phyloP scores from a whole-genome alignment of 495 filamentous ascomycete genomes.

The Penicillium ochrochloron region DNA sequence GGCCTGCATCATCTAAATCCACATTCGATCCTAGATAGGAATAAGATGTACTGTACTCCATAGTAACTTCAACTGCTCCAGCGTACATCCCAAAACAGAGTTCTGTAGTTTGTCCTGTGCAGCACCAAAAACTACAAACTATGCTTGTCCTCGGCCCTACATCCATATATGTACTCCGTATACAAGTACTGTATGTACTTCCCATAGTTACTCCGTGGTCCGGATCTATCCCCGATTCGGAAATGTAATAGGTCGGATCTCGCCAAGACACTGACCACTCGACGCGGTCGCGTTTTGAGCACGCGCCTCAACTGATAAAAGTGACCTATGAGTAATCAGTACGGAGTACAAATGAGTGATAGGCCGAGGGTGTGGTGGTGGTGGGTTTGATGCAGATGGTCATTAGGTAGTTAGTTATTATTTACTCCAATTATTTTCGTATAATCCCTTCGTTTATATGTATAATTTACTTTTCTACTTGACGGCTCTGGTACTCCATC shows the following conservation, averaged over 20 bases:
- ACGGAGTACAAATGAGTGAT: no score
- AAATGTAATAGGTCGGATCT: slow-evolving; percentile 8
- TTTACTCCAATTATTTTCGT: background rate
- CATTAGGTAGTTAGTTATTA: no score
- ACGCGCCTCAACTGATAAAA: slow-evolving; percentile 21
- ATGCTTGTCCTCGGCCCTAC: background rate
- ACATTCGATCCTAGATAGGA: background rate
- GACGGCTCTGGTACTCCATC: background rate
- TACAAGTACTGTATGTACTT: no score
- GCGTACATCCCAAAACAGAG: background rate
- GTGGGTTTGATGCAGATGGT: background rate
- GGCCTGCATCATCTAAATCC: background rate
- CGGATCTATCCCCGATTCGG: slow-evolving; percentile 20
- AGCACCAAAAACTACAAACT: background rate
- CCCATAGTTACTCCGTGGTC: background rate
- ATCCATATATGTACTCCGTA: background rate
- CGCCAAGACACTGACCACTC: slow-evolving; percentile 8
- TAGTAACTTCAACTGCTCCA: background rate
- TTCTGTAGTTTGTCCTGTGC: background rate
- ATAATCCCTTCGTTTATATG: background rate
- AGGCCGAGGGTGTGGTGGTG: background rate
- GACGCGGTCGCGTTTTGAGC: slow-evolving; percentile 10
- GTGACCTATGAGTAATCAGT: background rate
- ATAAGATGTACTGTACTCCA: background rate
- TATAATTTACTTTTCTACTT: background rate